phyloP scores from a whole-genome alignment of 805 yeast species.

The Nakazawaea pomicola region DNA sequence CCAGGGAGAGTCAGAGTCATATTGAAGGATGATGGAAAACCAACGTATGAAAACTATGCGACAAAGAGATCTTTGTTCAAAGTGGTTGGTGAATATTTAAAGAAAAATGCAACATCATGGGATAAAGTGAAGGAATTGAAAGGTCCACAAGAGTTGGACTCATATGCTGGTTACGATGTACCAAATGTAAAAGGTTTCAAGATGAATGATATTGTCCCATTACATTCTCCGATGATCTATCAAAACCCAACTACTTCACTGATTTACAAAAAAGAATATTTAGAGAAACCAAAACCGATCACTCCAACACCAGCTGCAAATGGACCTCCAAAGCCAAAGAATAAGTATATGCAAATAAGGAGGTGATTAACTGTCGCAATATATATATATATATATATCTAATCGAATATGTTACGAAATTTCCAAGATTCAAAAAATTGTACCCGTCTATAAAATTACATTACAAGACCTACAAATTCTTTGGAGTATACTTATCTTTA shows the following conservation, averaged over 20 bases:
- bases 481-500: constrained; percentile 44
- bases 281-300: constrained; percentile 22
- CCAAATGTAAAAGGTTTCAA: constrained; percentile 83
- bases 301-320: constrained; percentile 33
- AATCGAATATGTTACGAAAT: too few species aligned
- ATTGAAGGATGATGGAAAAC: constrained; percentile 46
- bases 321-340: constrained; percentile 46
- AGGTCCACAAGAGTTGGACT: constrained; percentile 57
- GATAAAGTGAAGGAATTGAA: constrained; percentile 59
- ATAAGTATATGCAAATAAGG: constrained; percentile 59
- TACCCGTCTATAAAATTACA: too few species aligned
- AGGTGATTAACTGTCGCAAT: constrained; percentile 25
- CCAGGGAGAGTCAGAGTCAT: constrained; percentile 91
- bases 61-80: constrained; percentile 65
- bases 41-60: constrained; percentile 27
- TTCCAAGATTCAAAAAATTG: too few species aligned
- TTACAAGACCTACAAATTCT: constrained; percentile 5
- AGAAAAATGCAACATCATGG: constrained; percentile 61
- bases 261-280: constrained; percentile 46
- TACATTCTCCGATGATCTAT: constrained; percentile 72
- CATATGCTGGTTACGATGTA: constrained; percentile 50
- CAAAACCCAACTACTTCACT: constrained; percentile 79
- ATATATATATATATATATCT: too few species aligned
- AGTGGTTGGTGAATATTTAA: constrained; percentile 54
- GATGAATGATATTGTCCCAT: constrained; percentile 86